These are phyloP conservation scores for Metschnikowia reukaufii DNA, from an alignment of 805 yeast species.

Conservation along the genomic window DNA sequence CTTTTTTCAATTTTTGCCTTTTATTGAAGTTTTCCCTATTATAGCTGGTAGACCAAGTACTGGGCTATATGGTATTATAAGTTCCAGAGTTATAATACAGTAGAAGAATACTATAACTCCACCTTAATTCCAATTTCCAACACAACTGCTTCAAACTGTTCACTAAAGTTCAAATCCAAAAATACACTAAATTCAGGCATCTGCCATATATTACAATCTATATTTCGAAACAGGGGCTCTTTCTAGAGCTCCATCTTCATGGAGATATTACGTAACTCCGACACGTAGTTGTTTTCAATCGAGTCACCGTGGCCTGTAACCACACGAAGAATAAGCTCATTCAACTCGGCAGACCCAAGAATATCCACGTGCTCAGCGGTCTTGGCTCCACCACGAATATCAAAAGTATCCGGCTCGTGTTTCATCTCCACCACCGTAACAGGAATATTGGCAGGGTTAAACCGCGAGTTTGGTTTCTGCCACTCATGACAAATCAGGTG, in stretches of 20 bases:
- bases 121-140: too few species aligned
- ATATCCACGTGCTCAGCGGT: constrained; percentile 98
- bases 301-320: constrained; percentile 77
- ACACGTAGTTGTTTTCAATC: constrained; percentile 58
- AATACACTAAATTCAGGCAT: too few species aligned
- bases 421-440: constrained; percentile 87
- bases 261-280: constrained; percentile 65
- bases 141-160: too few species aligned
- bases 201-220: too few species aligned
- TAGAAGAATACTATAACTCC: too few species aligned
- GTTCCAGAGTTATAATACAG: too few species aligned
- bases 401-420: constrained; percentile 92
- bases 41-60: too few species aligned
- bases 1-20: too few species aligned
- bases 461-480: constrained; percentile 63
- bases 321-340: constrained; percentile 78
- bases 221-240: not conserved
- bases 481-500: constrained; percentile 92
- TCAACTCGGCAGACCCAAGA: constrained; percentile 87
- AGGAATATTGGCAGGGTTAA: constrained; percentile 72
- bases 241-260: constrained; percentile 47
- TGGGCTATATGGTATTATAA: too few species aligned
- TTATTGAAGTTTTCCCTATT: too few species aligned
- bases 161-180: too few species aligned
- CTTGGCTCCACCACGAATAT: constrained; percentile 94